These are phyloP conservation scores for Lactifluus subvellereus DNA, from an alignment of 768 basidiomycete genomes.

Conservation along the genomic window DNA sequence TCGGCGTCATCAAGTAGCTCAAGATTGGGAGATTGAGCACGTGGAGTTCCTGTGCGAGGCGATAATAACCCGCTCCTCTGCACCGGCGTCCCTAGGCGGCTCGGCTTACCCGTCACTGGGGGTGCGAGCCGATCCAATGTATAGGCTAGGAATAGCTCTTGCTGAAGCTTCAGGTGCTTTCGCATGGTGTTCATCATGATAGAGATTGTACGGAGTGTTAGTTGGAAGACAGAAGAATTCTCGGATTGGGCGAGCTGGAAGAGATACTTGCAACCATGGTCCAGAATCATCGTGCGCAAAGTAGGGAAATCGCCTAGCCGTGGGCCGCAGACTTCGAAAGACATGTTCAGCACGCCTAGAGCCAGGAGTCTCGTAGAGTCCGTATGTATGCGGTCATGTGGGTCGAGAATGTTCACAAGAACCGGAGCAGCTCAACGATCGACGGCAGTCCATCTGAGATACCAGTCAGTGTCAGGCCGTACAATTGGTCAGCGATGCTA, in stretches of 20 bases:
- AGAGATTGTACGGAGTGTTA: constrained; percentile 77
- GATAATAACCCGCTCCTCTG: constrained; percentile 18
- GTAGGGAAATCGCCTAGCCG: constrained; percentile 74
- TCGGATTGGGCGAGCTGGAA: constrained; percentile 96
- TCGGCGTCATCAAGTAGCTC: constrained; percentile 38
- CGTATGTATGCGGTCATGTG: constrained; percentile 90
- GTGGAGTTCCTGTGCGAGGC: constrained; percentile 29
- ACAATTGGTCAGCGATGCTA: background rate
- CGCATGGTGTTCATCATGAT: constrained; percentile 88
- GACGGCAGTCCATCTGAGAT: constrained; percentile 79
- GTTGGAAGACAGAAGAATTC: constrained; percentile 69
- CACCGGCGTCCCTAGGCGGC: constrained; percentile 24
- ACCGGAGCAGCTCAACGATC: constrained; percentile 90
- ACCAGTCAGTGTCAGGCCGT: background rate
- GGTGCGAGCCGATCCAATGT: constrained; percentile 85
- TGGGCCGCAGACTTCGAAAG: constrained; percentile 78
- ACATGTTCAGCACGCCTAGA: constrained; percentile 78
- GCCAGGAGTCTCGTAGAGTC: constrained; percentile 91
- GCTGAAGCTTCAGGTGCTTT: constrained; percentile 82
- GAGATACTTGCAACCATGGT: constrained; percentile 91
- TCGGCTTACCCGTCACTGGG: constrained; percentile 33
- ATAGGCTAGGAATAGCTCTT: constrained; percentile 92
- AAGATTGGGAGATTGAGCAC: constrained; percentile 39
- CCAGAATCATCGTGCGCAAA: constrained; percentile 68
- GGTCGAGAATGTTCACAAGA: constrained; percentile 91